Evolutionary conservation across 139 green algal genomes (phyloP).

Genomic region (Chlorella vulgaris): DNA sequence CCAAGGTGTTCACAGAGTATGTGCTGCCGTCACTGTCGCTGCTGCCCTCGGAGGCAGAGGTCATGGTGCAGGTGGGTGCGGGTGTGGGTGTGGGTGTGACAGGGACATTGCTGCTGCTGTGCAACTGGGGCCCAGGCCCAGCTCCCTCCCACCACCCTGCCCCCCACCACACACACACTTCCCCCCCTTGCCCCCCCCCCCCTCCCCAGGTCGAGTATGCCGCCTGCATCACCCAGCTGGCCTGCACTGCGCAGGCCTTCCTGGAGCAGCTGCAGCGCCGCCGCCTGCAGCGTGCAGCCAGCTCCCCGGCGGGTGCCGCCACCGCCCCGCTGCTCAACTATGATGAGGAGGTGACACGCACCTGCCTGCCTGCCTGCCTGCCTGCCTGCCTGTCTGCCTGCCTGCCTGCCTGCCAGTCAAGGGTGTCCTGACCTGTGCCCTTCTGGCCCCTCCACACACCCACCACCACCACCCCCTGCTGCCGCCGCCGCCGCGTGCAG

Average conservation of each 20-base stretch:
- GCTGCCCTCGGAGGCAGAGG: constrained; percentile 85
- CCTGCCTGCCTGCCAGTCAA: too few species aligned
- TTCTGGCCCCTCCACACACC: too few species aligned
- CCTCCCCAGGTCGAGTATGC: constrained; percentile 13
- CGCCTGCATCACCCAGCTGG: constrained; percentile 60
- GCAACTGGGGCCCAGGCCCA: too few species aligned
- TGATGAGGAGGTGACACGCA: constrained; percentile 47
- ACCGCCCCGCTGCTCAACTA: constrained; percentile 30
- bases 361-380: neutral
- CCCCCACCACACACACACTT: neutral
- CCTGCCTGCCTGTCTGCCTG: too few species aligned
- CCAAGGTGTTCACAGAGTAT: constrained; percentile 91
- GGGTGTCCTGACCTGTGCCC: too few species aligned
- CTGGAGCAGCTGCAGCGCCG: constrained; percentile 35
- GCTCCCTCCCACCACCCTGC: neutral
- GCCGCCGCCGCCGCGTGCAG: neutral
- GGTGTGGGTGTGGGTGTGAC: constrained; percentile 42
- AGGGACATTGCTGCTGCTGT: too few species aligned
- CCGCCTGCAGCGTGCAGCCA: neutral
- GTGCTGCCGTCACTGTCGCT: constrained; percentile 89
- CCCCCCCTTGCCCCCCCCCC: neutral
- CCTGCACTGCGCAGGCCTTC: constrained; percentile 32
- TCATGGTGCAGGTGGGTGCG: constrained; percentile 79
- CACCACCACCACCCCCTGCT: neutral
- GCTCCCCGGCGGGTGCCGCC: neutral